These are phyloP conservation scores for Amylocystis lapponica DNA, from an alignment of 768 basidiomycete species.

Conservation along the genomic window DNA sequence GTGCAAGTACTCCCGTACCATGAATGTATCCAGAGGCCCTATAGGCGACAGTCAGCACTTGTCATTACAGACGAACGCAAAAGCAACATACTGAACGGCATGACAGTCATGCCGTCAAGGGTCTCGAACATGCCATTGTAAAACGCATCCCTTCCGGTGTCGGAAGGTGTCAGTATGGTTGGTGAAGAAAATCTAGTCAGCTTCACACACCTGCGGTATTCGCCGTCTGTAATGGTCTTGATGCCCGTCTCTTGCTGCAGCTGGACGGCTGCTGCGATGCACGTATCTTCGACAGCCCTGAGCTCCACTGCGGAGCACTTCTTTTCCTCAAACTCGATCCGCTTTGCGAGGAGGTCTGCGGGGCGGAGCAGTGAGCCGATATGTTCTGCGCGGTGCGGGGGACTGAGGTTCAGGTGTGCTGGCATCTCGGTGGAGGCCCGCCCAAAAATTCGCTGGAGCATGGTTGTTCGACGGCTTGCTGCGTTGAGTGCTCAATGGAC, in stretches of 20 bases:
- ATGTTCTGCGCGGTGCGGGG: slow-evolving; percentile 49
- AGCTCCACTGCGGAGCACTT: slow-evolving; percentile 40
- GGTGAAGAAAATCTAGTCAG: not conserved
- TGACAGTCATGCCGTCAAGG: slow-evolving; percentile 53
- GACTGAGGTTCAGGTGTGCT: slow-evolving; percentile 18
- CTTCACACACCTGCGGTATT: slow-evolving; percentile 29
- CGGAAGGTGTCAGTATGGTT: not conserved
- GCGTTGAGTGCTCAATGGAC: too few relatives aligned
- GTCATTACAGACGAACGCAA: not conserved
- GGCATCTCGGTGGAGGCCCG: too few relatives aligned
- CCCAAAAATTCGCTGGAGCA: too few relatives aligned
- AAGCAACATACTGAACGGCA: slow-evolving; percentile 33
- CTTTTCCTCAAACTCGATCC: slow-evolving; percentile 35
- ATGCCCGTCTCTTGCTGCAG: slow-evolving; percentile 53
- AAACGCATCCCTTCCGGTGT: slow-evolving; percentile 39
- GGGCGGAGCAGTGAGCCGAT: slow-evolving; percentile 60
- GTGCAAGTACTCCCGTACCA: slow-evolving; percentile 30
- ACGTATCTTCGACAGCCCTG: slow-evolving; percentile 41
- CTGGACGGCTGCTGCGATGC: slow-evolving; percentile 44
- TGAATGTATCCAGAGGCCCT: slow-evolving; percentile 27
- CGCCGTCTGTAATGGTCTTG: slow-evolving; percentile 56
- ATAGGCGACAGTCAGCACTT: not conserved
- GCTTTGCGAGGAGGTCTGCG: slow-evolving; percentile 38
- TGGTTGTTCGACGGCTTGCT: too few relatives aligned
- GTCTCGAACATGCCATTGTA: slow-evolving; percentile 63